Base-by-base conservation (phyloP, 306 rosid genomes). In the Echinosophora koreensis region DNA sequence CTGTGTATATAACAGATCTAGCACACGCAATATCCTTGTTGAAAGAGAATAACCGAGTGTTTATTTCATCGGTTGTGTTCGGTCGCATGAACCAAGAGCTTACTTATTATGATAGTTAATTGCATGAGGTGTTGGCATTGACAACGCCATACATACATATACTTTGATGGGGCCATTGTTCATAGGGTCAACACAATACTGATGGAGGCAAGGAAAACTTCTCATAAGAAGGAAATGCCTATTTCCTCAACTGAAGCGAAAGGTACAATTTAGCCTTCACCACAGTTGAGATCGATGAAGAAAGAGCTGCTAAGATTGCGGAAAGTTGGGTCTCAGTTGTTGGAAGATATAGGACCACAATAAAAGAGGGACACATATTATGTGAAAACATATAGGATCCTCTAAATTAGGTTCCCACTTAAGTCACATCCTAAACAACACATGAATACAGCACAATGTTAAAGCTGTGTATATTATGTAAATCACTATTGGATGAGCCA, bases 31-130 rank as follows among this genome's bases (percentile, higher is more conserved):
- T 89, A 62, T 84, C 97, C 72, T 78, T 74, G 55, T 49, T 90
- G 61, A 87, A 88, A 80, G 91, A 84, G 83, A 74, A 81, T 28
- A 78, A 80, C 71, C 84, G 85, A 46, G 58, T 65, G 62, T 77
- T 56, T 30, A 49, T 77, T 61, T 92, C 95, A 6, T 58, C 89
- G 84, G 92, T 94, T 30, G 97, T 92, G 87, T 90, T 90, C 3
- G 90, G 95, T 71, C 96, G 89, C 90, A 89, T 92, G 93, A 97
- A 94, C 75, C 86, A 89, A 84, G 87, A 84, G 87, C 90, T 90
- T 15, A 90, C 96, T 58, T n/a, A 52, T n/a, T n/a, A 52, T 79
- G 88, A 88, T 84, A 82, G 7, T 5, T 37, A 37, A 85, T 3
- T 93, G 93, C 78, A 77, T 84, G 58, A 92, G 95, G 82, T 89